Evolutionary conservation across 2,329 filamentous ascomycete species (phyloP).

Genomic region (Aplosporella prunicola): DNA sequence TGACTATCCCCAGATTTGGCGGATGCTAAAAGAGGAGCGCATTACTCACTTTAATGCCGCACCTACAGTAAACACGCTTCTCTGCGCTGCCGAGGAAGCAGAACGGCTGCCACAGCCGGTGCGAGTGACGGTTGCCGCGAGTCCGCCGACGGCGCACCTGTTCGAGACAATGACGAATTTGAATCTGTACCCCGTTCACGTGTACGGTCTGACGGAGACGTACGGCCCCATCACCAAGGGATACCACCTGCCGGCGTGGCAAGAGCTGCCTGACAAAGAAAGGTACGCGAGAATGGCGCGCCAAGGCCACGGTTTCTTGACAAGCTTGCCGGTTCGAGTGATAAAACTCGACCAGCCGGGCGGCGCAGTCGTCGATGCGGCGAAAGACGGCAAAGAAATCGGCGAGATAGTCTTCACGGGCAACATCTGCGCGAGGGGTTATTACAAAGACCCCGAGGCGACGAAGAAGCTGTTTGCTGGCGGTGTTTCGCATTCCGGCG

Average conservation of each 20-base stretch:
- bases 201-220: constrained; percentile 81
- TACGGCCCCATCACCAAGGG: constrained; percentile 95
- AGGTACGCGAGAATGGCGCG: constrained; percentile 86
- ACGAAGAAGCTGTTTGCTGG: constrained; percentile 81
- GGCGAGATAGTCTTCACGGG: constrained; percentile 80
- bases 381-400: constrained; percentile 62
- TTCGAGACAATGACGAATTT: constrained; percentile 86
- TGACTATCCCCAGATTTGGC: constrained; percentile 90
- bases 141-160: constrained; percentile 77
- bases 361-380: constrained; percentile 51
- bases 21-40: constrained; percentile 69
- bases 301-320: constrained; percentile 86
- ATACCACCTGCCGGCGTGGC: constrained; percentile 79
- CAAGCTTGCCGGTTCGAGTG: constrained; percentile 68
- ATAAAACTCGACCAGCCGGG: constrained; percentile 60
- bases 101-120: constrained; percentile 60
- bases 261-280: constrained; percentile 60
- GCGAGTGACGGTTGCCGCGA: constrained; percentile 84
- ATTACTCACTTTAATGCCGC: constrained; percentile 96
- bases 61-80: constrained; percentile 88
- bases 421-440: constrained; percentile 86
- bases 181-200: constrained; percentile 84
- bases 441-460: constrained; percentile 82
- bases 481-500: constrained; percentile 78
- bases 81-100: constrained; percentile 73